Percentiles rank a stretch among this genome's conserved stretches.
Evolutionary conservation across 78 protist genomes (phyloP).

Genomic region (Dictyostelium firmibasis): DNA sequence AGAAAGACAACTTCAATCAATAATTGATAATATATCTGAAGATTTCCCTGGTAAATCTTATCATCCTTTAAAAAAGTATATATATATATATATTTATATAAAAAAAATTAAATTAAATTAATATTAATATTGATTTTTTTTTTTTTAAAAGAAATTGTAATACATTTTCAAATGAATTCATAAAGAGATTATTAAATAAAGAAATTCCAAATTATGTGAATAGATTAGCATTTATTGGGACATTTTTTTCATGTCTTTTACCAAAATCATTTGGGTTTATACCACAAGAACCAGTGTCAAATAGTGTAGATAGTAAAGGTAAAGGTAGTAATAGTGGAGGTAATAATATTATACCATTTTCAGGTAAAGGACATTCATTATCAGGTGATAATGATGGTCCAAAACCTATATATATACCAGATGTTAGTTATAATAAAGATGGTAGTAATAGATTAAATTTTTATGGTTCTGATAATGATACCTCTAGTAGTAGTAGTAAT

Average conservation of each 20-base stretch:
- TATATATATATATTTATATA: no score
- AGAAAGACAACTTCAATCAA: neutral
- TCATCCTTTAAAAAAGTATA: slow-evolving; percentile 51
- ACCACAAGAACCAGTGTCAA: neutral
- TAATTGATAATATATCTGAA: slow-evolving; percentile 34
- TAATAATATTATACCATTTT: neutral
- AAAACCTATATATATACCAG: neutral
- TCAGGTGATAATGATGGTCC: neutral
- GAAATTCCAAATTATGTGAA: slow-evolving; percentile 44
- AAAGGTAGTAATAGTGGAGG: neutral
- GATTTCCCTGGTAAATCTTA: slow-evolving; percentile 37
- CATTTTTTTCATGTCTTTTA: slow-evolving; percentile 25
- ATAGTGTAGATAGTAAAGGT: neutral
- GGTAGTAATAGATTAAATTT: neutral
- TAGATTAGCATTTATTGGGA: slow-evolving; percentile 60
- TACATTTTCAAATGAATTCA: slow-evolving; percentile 40
- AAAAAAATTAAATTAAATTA: no score
- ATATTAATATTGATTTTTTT: neutral
- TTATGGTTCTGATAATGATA: slow-evolving; percentile 6
- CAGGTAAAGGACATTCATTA: neutral
- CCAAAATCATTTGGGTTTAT: neutral
- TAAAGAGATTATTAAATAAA: slow-evolving; percentile 6
- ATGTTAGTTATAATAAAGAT: neutral
- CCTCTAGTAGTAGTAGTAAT: neutral
- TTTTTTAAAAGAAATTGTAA: slow-evolving; percentile 45